A percentile compares a stretch with the other conserved stretches of the same genome.
Evolutionary conservation across 371 early-diverging fungal genomes (phyloP).

Genomic region (Blastocladiella emersonii): DNA sequence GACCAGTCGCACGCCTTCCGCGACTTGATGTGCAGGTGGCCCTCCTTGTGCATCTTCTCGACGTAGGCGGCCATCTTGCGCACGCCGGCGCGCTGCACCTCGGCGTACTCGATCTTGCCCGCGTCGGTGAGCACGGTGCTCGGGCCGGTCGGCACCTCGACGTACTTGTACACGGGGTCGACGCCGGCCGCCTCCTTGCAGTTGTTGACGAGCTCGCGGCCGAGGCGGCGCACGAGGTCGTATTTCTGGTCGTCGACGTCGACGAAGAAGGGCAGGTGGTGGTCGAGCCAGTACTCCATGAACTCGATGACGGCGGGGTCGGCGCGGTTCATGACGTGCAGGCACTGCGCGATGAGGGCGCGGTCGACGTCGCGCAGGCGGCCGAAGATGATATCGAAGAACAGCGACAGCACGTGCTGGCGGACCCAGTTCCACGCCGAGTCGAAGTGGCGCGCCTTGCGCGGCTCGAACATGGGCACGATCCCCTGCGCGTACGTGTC

Average conservation of each 20-base stretch:
- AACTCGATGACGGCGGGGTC: conserved; percentile 62
- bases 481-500: conserved; percentile 77
- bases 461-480: conserved; percentile 59
- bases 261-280: conserved; percentile 28
- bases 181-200: conserved; percentile 59
- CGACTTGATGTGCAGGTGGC: neutral
- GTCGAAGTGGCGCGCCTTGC: conserved; percentile 80
- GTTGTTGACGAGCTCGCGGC: conserved; percentile 71
- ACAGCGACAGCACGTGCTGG: conserved; percentile 76
- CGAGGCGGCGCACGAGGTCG: conserved; percentile 62
- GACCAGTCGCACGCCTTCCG: neutral
- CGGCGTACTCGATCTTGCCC: conserved; percentile 72
- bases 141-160: conserved; percentile 56
- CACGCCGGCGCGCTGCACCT: conserved; percentile 51
- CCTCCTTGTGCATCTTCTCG: conserved; percentile 33
- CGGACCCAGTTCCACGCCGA: conserved; percentile 97
- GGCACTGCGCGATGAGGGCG: conserved; percentile 78
- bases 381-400: conserved; percentile 87
- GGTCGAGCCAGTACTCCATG: conserved; percentile 73
- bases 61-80: conserved; percentile 57
- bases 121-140: conserved; percentile 55
- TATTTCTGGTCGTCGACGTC: conserved; percentile 69
- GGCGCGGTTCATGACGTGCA: conserved; percentile 85
- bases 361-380: conserved; percentile 77
- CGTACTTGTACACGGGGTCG: conserved; percentile 73